These are phyloP conservation scores for Cutaneotrichosporon sp. DNA, from an alignment of 1,284 basidiomycete genomes.

Conservation along the genomic window DNA sequence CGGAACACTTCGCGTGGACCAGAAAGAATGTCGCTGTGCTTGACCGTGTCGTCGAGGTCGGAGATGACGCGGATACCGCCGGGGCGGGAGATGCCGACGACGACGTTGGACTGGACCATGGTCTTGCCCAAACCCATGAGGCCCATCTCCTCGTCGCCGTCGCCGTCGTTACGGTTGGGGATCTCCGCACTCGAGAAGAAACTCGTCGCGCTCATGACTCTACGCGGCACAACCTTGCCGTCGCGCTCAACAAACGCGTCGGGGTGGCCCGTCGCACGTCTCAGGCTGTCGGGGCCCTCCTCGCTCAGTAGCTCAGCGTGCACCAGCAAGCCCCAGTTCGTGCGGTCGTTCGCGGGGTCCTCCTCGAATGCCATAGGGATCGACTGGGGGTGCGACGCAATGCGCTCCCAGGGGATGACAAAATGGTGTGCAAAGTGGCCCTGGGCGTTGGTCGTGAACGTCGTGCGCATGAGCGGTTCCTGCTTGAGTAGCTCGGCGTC, in stretches of 20 bases:
- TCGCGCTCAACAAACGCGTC: neutral
- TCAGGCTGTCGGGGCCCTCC: constrained; percentile 5
- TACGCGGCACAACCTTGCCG: neutral
- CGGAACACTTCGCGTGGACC: constrained; percentile 69
- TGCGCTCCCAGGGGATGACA: constrained; percentile 60
- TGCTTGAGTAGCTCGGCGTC: constrained; percentile 31
- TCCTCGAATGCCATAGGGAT: constrained; percentile 59
- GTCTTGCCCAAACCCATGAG: constrained; percentile 22
- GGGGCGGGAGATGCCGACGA: constrained; percentile 22
- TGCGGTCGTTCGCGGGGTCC: constrained; percentile 47
- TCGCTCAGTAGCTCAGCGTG: constrained; percentile 21
- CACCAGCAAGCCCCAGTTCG: constrained; percentile 20
- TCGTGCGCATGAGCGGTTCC: constrained; percentile 53
- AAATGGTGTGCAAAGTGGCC: constrained; percentile 66
- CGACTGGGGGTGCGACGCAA: constrained; percentile 59
- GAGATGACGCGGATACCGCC: constrained; percentile 67
- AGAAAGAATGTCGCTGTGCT: constrained; percentile 64
- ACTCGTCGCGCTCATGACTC: constrained; percentile 3
- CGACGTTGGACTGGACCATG: constrained; percentile 16
- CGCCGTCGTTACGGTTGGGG: constrained; percentile 18
- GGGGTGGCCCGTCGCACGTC: neutral
- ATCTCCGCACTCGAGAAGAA: constrained; percentile 12
- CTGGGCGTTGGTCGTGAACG: constrained; percentile 58
- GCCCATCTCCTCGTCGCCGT: constrained; percentile 20
- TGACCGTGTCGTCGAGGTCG: constrained; percentile 93